Evolutionary conservation across 2,329 filamentous ascomycete species (phyloP).

Genomic region (Aspergillus sp.): DNA sequence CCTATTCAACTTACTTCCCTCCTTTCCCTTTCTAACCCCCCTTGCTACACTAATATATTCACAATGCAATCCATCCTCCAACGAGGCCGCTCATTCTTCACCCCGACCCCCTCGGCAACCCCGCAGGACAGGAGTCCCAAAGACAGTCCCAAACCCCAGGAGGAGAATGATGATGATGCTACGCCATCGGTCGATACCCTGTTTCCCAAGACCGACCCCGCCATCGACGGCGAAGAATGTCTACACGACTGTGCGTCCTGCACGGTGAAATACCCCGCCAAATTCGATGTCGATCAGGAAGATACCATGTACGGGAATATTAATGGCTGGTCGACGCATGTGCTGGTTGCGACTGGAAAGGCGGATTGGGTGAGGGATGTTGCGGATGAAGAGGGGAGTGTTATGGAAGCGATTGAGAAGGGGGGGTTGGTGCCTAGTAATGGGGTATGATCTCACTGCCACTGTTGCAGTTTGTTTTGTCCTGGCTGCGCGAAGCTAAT

Average conservation of each 20-base stretch:
- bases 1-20: no score
- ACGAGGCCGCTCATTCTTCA: slow-evolving; percentile 36
- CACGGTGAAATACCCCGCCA: slow-evolving; percentile 74
- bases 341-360: slow-evolving; percentile 94
- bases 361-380: slow-evolving; percentile 91
- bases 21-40: not conserved
- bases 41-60: no score
- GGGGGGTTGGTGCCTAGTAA: slow-evolving; percentile 44
- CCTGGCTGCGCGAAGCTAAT: slow-evolving; percentile 7
- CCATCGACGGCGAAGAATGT: slow-evolving; percentile 84
- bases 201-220: slow-evolving; percentile 74
- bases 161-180: slow-evolving; percentile 23
- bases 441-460: slow-evolving; percentile 36
- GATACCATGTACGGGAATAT: slow-evolving; percentile 83
- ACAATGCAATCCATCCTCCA: slow-evolving; percentile 41
- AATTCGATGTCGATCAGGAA: slow-evolving; percentile 69
- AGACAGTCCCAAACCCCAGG: slow-evolving; percentile 17
- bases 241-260: slow-evolving; percentile 83
- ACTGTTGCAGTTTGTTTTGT: not conserved
- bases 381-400: slow-evolving; percentile 79
- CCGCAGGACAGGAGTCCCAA: slow-evolving; percentile 13
- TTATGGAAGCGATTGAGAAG: slow-evolving; percentile 73
- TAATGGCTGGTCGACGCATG: slow-evolving; percentile 83
- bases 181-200: slow-evolving; percentile 55
- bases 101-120: slow-evolving; percentile 29